Conservation (phyloP, 1,284 basidiomycete genomes). For the Apiotrichum laibachii region DNA sequence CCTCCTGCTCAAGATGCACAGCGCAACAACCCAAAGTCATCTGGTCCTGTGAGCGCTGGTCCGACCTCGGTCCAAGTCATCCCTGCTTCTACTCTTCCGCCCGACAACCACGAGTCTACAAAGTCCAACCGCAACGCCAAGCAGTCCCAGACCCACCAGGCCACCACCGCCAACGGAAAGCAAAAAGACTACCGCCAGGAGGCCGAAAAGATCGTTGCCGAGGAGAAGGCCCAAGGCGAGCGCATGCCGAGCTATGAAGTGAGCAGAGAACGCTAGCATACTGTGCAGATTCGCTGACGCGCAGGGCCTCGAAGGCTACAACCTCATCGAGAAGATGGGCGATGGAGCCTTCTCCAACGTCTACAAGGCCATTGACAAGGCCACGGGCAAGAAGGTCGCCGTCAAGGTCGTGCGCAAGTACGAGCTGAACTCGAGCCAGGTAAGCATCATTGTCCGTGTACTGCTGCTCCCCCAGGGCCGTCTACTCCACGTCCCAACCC, state of each 20-base stretch:
- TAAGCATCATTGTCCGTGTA: conserved; percentile 56
- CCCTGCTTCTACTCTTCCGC: not conserved
- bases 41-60: not conserved
- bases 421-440: conserved; percentile 92
- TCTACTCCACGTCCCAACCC: conserved; percentile 5
- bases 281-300: not conserved
- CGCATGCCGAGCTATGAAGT: conserved; percentile 75
- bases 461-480: not conserved
- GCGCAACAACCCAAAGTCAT: conserved; percentile 17
- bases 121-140: conserved; percentile 16
- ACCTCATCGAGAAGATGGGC: conserved; percentile 88
- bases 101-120: not conserved
- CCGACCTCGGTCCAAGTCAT: not conserved
- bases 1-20: not conserved
- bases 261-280: conserved; percentile 1
- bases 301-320: conserved; percentile 76
- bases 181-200: conserved; percentile 56
- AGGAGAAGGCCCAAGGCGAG: conserved; percentile 69
- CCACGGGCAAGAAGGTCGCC: conserved; percentile 78
- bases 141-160: conserved; percentile 5
- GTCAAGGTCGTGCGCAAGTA: conserved; percentile 98
- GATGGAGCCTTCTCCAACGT: conserved; percentile 99
- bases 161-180: conserved; percentile 2
- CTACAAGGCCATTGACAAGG: conserved; percentile 83
- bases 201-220: conserved; percentile 70